Evolutionary conservation across 2,329 filamentous ascomycete genomes (phyloP).

Genomic region (Aspergillus cejpii): DNA sequence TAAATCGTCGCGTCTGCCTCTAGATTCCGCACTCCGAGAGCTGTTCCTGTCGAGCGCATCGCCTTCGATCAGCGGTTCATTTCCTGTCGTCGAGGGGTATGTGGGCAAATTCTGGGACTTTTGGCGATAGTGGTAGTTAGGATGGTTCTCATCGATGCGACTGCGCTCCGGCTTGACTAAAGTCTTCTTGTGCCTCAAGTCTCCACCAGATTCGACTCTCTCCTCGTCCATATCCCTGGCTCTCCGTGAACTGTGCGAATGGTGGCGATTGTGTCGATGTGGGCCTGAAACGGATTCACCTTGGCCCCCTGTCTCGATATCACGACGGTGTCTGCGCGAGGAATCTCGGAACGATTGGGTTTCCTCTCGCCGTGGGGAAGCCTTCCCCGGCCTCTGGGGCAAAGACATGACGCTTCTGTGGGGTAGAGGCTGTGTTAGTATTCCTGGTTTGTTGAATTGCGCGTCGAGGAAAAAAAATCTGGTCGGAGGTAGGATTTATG

Average conservation of each 20-base stretch:
- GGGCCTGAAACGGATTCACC: constrained; percentile 31
- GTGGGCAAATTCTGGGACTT: constrained; percentile 91
- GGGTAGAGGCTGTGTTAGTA: neutral
- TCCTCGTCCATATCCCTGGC: constrained; percentile 45
- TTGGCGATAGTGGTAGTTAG: constrained; percentile 92
- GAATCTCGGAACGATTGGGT: constrained; percentile 60
- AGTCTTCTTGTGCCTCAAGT: constrained; percentile 69
- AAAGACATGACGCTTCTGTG: constrained; percentile 41
- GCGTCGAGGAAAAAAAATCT: neutral
- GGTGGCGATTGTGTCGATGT: constrained; percentile 36
- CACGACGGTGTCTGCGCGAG: constrained; percentile 60
- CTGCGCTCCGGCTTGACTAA: constrained; percentile 83
- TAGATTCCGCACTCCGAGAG: constrained; percentile 58
- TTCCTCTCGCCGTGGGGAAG: constrained; percentile 55
- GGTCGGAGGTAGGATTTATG: neutral
- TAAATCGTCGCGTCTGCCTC: constrained; percentile 36
- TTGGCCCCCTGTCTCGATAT: constrained; percentile 60
- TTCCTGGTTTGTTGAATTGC: neutral
- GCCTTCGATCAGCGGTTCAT: constrained; percentile 80
- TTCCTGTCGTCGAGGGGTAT: constrained; percentile 82
- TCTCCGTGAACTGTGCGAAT: constrained; percentile 43
- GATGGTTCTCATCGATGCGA: constrained; percentile 76
- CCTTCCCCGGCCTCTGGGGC: constrained; percentile 57
- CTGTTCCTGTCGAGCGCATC: constrained; percentile 49
- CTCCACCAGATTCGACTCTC: constrained; percentile 46